Percentiles rank a stretch among this genome's conserved stretches.
phyloP scores from a whole-genome alignment of 2,329 filamentous ascomycete genomes.

The Ascochyta rabiei region DNA sequence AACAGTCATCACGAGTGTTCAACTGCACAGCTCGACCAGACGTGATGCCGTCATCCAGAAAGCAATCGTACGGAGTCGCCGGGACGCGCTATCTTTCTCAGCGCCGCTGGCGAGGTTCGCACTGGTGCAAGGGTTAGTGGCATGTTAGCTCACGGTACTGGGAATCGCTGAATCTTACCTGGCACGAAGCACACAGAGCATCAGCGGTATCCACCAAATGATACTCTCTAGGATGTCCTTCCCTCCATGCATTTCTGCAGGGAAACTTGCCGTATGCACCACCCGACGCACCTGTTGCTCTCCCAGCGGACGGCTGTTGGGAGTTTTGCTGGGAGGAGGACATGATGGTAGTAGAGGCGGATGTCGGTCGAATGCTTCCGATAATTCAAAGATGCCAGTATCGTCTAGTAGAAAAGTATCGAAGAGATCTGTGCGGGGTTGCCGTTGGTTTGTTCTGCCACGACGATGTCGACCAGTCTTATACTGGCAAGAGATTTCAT shows the following conservation, averaged over 20 bases:
- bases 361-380: conserved; percentile 1
- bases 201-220: conserved; percentile 26
- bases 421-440: conserved; percentile 15
- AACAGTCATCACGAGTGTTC: conserved; percentile 7
- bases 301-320: conserved; percentile 25
- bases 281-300: conserved; percentile 33
- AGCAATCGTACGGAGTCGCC: conserved; percentile 8
- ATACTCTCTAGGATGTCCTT: conserved; percentile 29
- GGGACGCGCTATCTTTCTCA: conserved; percentile 5
- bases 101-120: conserved; percentile 27
- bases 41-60: neutral
- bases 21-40: neutral
- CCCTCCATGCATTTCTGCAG: conserved; percentile 28
- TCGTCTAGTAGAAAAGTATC: conserved; percentile 11
- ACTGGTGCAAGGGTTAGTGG: conserved; percentile 29
- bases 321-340: conserved; percentile 20
- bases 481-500: conserved; percentile 15
- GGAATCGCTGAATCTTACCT: conserved; percentile 26
- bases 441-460: conserved; percentile 12
- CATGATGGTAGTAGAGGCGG: conserved; percentile 18
- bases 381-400: conserved; percentile 3
- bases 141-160: conserved; percentile 15
- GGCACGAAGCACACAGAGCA: conserved; percentile 30
- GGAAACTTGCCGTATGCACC: conserved; percentile 28
- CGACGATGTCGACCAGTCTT: conserved; percentile 14